phyloP scores from a whole-genome alignment of 257 asterid genomes.

The Solanum pimpinellifolium region DNA sequence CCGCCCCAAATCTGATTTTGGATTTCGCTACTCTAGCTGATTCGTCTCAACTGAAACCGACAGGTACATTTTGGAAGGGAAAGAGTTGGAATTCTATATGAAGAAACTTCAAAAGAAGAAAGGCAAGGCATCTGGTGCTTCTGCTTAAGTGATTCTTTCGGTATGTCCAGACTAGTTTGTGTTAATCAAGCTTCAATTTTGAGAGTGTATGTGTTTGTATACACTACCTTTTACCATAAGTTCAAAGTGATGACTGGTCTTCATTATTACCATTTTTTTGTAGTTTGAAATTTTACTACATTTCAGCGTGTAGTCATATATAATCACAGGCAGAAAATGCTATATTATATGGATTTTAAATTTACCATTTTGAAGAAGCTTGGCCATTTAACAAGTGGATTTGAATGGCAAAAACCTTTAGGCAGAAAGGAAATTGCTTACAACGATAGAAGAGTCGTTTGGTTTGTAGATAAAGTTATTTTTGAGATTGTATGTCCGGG shows the following conservation, averaged over 20 bases:
- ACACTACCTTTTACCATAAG: background rate
- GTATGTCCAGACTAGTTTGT: background rate
- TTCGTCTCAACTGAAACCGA: background rate
- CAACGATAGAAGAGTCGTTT: background rate
- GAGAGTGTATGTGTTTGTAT: background rate
- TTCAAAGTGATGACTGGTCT: background rate
- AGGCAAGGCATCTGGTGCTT: slow-evolving; percentile 15
- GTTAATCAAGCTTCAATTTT: background rate
- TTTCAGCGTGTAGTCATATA: too few species aligned
- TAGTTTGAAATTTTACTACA: background rate
- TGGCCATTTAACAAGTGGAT: background rate
- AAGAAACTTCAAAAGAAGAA: slow-evolving; percentile 19
- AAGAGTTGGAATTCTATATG: slow-evolving; percentile 13
- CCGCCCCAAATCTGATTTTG: background rate
- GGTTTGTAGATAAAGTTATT: background rate
- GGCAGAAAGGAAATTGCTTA: background rate
- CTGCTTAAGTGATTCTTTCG: background rate
- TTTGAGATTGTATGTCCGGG: fast-evolving
- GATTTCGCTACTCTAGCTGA: background rate
- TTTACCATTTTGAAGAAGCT: background rate
- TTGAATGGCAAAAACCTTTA: background rate
- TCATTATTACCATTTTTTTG: background rate
- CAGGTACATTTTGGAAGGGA: slow-evolving; percentile 15
- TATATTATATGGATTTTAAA: background rate
- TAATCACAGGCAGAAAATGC: too few species aligned